These are phyloP conservation scores for Aphanocladium album DNA, from an alignment of 2,329 filamentous ascomycete genomes.

Conservation along the genomic window DNA sequence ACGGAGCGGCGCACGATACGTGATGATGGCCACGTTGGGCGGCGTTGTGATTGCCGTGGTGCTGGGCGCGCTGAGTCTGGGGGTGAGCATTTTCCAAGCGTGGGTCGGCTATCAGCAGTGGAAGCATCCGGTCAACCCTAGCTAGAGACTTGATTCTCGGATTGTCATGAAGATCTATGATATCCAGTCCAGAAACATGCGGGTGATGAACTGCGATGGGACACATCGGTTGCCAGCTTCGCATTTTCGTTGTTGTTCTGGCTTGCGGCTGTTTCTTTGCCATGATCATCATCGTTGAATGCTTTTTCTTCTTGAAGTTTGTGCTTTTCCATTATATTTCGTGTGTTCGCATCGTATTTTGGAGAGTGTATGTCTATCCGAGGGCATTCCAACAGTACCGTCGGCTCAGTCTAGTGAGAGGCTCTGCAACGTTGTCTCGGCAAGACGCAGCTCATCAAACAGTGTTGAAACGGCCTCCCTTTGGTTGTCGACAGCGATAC, in stretches of 20 bases:
- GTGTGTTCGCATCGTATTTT: too few relatives aligned
- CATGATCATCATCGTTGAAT: too few relatives aligned
- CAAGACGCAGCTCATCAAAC: neutral
- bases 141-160: neutral
- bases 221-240: too few relatives aligned
- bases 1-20: constrained; percentile 19
- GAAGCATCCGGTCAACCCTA: constrained; percentile 16
- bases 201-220: too few relatives aligned
- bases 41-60: constrained; percentile 19
- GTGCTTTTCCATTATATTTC: too few relatives aligned
- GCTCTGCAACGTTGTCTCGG: neutral
- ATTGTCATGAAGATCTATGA: neutral
- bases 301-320: too few relatives aligned
- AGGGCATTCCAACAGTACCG: too few relatives aligned
- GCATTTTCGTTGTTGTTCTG: too few relatives aligned
- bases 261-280: too few relatives aligned
- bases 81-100: constrained; percentile 18
- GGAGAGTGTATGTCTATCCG: too few relatives aligned
- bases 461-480: neutral
- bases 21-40: constrained; percentile 22
- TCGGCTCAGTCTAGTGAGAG: neutral
- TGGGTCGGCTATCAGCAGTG: constrained; percentile 21
- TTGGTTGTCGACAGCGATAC: neutral
- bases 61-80: constrained; percentile 15
- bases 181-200: too few relatives aligned